Conservation (phyloP, 768 basidiomycete species). For the Russula brevipes region DNA sequence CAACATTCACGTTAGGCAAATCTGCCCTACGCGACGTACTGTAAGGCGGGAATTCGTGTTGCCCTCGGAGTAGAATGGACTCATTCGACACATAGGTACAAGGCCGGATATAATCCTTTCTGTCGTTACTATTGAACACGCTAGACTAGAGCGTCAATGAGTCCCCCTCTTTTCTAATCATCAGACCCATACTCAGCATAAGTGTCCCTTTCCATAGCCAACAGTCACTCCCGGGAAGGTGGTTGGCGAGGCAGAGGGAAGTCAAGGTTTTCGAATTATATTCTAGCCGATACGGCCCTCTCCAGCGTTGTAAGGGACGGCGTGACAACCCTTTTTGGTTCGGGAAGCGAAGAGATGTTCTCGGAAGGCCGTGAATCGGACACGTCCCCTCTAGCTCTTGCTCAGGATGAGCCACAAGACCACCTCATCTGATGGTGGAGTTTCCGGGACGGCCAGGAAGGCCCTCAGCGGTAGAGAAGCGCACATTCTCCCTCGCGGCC, state of each 20-base stretch:
- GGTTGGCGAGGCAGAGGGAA: constrained; percentile 81
- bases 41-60: too few species aligned
- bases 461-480: constrained; percentile 40
- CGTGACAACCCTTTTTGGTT: constrained; percentile 55
- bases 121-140: too few species aligned
- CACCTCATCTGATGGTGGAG: constrained; percentile 57
- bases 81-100: too few species aligned
- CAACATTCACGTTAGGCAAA: too few species aligned
- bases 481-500: constrained; percentile 66
- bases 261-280: constrained; percentile 91
- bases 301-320: constrained; percentile 91
- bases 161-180: too few species aligned
- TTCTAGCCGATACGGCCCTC: constrained; percentile 85
- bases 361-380: constrained; percentile 31
- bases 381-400: constrained; percentile 55
- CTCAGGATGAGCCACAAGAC: constrained; percentile 63
- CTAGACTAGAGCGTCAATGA: too few species aligned
- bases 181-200: constrained; percentile 69
- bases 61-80: too few species aligned
- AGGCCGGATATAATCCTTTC: too few species aligned
- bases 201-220: constrained; percentile 89
- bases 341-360: constrained; percentile 32
- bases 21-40: too few species aligned
- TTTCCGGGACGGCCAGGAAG: constrained; percentile 54
- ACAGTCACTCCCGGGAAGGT: constrained; percentile 76